Evolutionary conservation across 306 rosid genomes (phyloP).

Genomic region (Castanea crenata): DNA sequence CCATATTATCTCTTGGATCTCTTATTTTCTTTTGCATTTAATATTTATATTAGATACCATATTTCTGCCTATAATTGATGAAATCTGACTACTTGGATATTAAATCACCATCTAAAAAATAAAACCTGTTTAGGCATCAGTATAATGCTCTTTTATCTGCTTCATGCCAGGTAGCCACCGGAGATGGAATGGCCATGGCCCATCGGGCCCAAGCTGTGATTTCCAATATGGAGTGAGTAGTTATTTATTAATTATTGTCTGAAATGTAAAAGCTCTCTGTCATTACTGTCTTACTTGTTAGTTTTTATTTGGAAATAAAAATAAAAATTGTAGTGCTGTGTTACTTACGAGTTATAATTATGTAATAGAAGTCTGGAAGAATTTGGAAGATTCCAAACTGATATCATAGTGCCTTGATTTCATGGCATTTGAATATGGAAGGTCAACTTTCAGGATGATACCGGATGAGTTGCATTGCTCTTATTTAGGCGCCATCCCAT

Average conservation of each 20-base stretch:
- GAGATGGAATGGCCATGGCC: constrained; percentile 97
- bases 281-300: constrained; percentile 4
- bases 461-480: neutral
- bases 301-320: neutral
- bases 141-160: constrained; percentile 17
- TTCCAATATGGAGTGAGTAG: constrained; percentile 95
- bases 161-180: constrained; percentile 74
- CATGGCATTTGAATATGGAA: neutral
- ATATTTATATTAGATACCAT: neutral
- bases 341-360: neutral
- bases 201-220: constrained; percentile 95
- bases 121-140: neutral
- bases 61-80: neutral
- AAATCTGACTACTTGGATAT: neutral
- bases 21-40: neutral
- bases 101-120: neutral
- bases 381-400: neutral
- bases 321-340: neutral
- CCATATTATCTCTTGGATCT: neutral
- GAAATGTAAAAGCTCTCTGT: constrained; percentile 13
- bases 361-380: neutral
- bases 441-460: neutral
- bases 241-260: neutral
- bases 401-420: neutral
- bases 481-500: neutral